Percentiles rank a stretch among this genome's conserved stretches.
phyloP scores from a whole-genome alignment of 2,329 filamentous ascomycete genomes.

The Monosporascus sp. region DNA sequence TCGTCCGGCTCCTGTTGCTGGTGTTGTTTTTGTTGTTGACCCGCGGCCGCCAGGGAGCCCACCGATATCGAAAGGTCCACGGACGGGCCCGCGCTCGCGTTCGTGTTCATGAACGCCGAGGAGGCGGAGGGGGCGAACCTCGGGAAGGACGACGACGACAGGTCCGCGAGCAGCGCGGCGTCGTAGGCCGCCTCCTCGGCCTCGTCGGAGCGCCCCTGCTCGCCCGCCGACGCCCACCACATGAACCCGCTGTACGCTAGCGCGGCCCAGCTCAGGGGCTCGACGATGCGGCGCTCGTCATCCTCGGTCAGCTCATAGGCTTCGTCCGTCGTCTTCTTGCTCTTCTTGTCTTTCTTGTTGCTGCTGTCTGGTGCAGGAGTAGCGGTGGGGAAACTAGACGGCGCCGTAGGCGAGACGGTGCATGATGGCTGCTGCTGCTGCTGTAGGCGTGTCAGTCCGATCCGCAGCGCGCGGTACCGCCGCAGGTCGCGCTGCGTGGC shows the following conservation, averaged over 20 bases:
- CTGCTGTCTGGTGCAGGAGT: conserved; percentile 12
- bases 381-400: conserved; percentile 10
- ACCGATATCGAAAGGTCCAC: conserved; percentile 38
- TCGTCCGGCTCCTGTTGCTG: conserved; percentile 31
- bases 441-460: conserved; percentile 50
- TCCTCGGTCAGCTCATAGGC: conserved; percentile 35
- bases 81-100: conserved; percentile 22
- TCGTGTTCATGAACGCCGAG: conserved; percentile 8
- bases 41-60: conserved; percentile 29
- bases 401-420: conserved; percentile 11
- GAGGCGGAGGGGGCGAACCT: conserved; percentile 6
- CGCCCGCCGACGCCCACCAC: conserved; percentile 85
- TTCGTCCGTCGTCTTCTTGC: conserved; percentile 23
- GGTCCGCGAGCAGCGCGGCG: conserved; percentile 48
- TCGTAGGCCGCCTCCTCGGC: conserved; percentile 53
- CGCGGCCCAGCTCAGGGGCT: conserved; percentile 63
- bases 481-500: conserved; percentile 88
- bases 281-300: conserved; percentile 49
- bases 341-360: conserved; percentile 6
- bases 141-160: conserved; percentile 26
- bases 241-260: conserved; percentile 79
- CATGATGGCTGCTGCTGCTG: conserved; percentile 6
- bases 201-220: conserved; percentile 58
- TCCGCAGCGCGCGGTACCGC: conserved; percentile 65
- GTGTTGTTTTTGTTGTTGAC: no score